Conservation (phyloP, 345 rosid genomes). For the Camelina hispida region DNA sequence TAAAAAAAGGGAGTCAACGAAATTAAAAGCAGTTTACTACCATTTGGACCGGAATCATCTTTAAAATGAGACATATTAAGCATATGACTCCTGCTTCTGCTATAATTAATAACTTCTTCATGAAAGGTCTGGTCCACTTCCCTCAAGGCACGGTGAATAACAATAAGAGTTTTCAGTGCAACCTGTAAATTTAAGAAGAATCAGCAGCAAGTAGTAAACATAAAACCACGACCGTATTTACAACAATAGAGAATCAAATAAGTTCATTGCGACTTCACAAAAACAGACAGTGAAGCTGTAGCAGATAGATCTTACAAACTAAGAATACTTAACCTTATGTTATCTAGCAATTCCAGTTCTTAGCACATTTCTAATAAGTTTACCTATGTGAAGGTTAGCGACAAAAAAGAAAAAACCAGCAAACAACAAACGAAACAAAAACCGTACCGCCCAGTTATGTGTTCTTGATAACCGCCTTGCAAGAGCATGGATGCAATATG, state of each 20-base stretch:
- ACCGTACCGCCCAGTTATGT: constrained; percentile 93
- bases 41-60: constrained; percentile 96
- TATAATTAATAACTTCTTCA: constrained; percentile 93
- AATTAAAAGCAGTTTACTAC: constrained; percentile 46
- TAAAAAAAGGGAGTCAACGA: not conserved
- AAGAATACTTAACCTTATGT: not conserved
- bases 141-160: constrained; percentile 95
- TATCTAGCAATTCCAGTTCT: not conserved
- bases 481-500: constrained; percentile 93
- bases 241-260: not conserved
- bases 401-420: not conserved
- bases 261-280: not conserved
- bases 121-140: constrained; percentile 98
- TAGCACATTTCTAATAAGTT: not conserved
- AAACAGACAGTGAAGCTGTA: not conserved
- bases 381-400: not conserved
- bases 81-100: constrained; percentile 91
- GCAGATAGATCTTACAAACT: constrained; percentile 2
- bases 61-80: constrained; percentile 97
- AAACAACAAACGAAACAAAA: not conserved
- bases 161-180: constrained; percentile 87
- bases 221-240: not conserved
- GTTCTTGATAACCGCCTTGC: constrained; percentile 87
- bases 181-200: constrained; percentile 54
- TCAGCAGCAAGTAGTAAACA: constrained; percentile 7